Conservation (phyloP, 2,329 filamentous ascomycete species). For the Fusarium penzigii region DNA sequence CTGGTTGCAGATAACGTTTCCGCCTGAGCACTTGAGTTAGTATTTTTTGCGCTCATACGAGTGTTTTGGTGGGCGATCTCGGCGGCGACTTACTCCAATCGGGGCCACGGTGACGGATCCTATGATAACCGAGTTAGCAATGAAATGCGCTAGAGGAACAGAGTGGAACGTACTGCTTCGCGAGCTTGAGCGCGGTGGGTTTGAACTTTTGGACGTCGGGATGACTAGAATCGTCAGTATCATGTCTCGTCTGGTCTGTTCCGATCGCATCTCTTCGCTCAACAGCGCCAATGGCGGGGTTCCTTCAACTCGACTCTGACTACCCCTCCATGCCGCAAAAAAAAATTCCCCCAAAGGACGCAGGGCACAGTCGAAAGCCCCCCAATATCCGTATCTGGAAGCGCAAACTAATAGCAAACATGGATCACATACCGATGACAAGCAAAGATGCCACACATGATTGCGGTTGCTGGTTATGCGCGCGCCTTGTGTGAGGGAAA, state of each 20-base stretch:
- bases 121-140: constrained; percentile 39
- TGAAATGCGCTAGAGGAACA: neutral
- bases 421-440: constrained; percentile 70
- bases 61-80: constrained; percentile 1
- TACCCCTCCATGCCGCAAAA: constrained; percentile 33
- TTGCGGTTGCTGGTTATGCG: constrained; percentile 39
- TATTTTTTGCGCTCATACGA: constrained; percentile 22
- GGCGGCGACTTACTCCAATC: constrained; percentile 83
- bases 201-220: constrained; percentile 97
- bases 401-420: neutral
- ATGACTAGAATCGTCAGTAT: constrained; percentile 55
- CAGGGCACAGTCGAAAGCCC: neutral
- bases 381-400: constrained; percentile 24
- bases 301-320: constrained; percentile 9
- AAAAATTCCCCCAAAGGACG: constrained; percentile 5
- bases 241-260: constrained; percentile 1
- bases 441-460: constrained; percentile 96
- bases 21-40: constrained; percentile 58
- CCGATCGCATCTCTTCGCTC: constrained; percentile 1
- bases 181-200: constrained; percentile 87
- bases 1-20: constrained; percentile 84
- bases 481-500: constrained; percentile 12
- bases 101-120: constrained; percentile 91
- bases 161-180: constrained; percentile 73
- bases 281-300: constrained; percentile 21